Base-by-base conservation (phyloP, 257 asterid species). In the Capsicum pubescens region DNA sequence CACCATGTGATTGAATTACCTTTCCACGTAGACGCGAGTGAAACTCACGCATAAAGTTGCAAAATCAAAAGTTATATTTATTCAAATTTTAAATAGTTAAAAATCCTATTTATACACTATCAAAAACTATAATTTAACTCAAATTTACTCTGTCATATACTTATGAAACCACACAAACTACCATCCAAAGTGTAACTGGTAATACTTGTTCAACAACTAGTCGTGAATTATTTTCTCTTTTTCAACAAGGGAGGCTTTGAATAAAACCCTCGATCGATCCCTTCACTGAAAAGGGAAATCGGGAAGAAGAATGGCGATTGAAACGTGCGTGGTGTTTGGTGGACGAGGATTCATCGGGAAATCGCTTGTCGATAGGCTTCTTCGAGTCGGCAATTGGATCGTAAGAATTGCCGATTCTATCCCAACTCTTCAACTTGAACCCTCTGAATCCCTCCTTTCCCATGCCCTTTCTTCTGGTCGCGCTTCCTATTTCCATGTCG, bases 311-410 rank as follows among this genome's bases (percentile, higher is more conserved):
- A 82, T 50, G 78, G 35, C 80, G 36, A 92, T 93, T 79, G 89
- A 89, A 84, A 90, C 92, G 5, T 95, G 98, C 85, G 91, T 91
- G 48, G 98, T 95, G 6, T 88, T 95, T 85, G 98, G 98, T 21
- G 98, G 98, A 78, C 89, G 97, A 84, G 94, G 98, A 63, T 88
- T 92, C 85, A 82, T 93, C 15, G 98, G 98, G 79, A 93, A 96
- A 86, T 88, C 91, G 17, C 88, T 95, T 88, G 98, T 95, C 71
- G 90, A 86, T 71, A 90, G 92, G 93, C 93, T 95, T 82, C 88
- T 95, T 91, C 87, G 79, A 85, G 88, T 92, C 82, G 97, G 92
- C 46, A 86, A 88, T 82, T 95, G 98, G 98, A 88, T 86, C 89
- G 98, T 95, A 83, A 91, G 96, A 85, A 91, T 95, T 59, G 94